Conservation (phyloP, 2,329 filamentous ascomycete genomes). For the Xylaria sp. region DNA sequence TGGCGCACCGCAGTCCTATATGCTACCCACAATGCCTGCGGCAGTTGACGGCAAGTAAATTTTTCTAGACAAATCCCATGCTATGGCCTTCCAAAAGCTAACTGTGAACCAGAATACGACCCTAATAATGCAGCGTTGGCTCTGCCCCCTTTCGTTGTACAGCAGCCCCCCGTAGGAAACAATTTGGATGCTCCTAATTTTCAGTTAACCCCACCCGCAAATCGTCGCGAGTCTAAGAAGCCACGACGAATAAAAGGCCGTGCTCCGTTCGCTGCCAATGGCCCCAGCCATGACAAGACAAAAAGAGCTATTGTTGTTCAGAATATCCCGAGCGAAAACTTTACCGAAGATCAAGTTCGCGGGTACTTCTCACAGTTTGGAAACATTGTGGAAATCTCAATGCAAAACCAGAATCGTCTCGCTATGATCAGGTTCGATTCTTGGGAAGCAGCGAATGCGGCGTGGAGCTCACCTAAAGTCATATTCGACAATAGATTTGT, state of each 20-base stretch:
- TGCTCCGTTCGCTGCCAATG: slow-evolving; percentile 68
- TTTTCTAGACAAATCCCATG: not conserved
- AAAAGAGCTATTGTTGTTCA: slow-evolving; percentile 77
- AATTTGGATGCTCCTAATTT: slow-evolving; percentile 25
- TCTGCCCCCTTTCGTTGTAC: slow-evolving; percentile 28
- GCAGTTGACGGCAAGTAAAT: slow-evolving; percentile 43
- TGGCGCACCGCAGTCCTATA: slow-evolving; percentile 56
- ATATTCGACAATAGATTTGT: slow-evolving; percentile 88
- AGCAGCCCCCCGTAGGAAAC: slow-evolving; percentile 24
- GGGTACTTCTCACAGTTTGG: slow-evolving; percentile 77
- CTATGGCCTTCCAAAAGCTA: slow-evolving; percentile 9
- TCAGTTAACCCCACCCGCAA: slow-evolving; percentile 32
- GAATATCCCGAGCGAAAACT: slow-evolving; percentile 75
- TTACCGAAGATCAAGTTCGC: slow-evolving; percentile 68
- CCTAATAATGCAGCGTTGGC: slow-evolving; percentile 55
- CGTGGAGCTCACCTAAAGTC: slow-evolving; percentile 77
- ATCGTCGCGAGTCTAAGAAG: slow-evolving; percentile 44
- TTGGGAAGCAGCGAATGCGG: slow-evolving; percentile 69
- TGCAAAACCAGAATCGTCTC: slow-evolving; percentile 70
- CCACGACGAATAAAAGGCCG: slow-evolving; percentile 48
- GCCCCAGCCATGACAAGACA: slow-evolving; percentile 64
- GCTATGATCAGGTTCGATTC: slow-evolving; percentile 73
- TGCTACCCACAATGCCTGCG: slow-evolving; percentile 42
- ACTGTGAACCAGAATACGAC: slow-evolving; percentile 58
- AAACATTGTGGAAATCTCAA: slow-evolving; percentile 63